Evolutionary conservation across 1,139 yeast species (phyloP).

Genomic region (Arxiozyma telluris): DNA sequence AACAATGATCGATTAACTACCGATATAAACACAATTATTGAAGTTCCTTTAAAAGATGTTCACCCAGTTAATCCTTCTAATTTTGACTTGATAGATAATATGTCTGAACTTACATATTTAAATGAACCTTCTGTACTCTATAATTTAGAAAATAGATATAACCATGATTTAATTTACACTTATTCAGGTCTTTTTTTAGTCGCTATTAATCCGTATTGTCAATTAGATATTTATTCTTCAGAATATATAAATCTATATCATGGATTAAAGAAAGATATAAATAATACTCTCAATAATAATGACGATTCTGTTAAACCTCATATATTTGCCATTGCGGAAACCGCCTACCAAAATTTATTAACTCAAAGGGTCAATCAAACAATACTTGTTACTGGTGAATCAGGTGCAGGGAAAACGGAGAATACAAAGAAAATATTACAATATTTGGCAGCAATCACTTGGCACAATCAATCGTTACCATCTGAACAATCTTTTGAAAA

Average conservation of each 20-base stretch:
- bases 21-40: slow-evolving; percentile 28
- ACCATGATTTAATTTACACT: slow-evolving; percentile 69
- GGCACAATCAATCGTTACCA: slow-evolving; percentile 15
- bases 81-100: slow-evolving; percentile 84
- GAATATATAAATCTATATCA: slow-evolving; percentile 49
- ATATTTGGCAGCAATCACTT: slow-evolving; percentile 72
- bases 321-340: slow-evolving; percentile 84
- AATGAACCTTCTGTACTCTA: slow-evolving; percentile 92
- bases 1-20: slow-evolving; percentile 9
- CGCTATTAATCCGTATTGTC: slow-evolving; percentile 86
- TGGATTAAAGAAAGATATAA: background rate
- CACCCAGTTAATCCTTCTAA: slow-evolving; percentile 70
- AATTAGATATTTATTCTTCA: slow-evolving; percentile 63
- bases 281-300: slow-evolving; percentile 20
- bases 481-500: slow-evolving; percentile 48
- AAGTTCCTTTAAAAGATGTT: slow-evolving; percentile 44
- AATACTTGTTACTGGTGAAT: slow-evolving; percentile 92
- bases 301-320: slow-evolving; percentile 62
- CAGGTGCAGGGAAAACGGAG: slow-evolving; percentile 98
- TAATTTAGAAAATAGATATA: slow-evolving; percentile 69
- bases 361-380: slow-evolving; percentile 72
- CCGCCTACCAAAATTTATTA: slow-evolving; percentile 70
- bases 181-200: slow-evolving; percentile 84
- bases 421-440: slow-evolving; percentile 94
- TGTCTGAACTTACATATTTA: slow-evolving; percentile 90